Evolutionary conservation across 2,329 filamentous ascomycete genomes (phyloP).

Genomic region (Ophiostoma triangulosporum): DNA sequence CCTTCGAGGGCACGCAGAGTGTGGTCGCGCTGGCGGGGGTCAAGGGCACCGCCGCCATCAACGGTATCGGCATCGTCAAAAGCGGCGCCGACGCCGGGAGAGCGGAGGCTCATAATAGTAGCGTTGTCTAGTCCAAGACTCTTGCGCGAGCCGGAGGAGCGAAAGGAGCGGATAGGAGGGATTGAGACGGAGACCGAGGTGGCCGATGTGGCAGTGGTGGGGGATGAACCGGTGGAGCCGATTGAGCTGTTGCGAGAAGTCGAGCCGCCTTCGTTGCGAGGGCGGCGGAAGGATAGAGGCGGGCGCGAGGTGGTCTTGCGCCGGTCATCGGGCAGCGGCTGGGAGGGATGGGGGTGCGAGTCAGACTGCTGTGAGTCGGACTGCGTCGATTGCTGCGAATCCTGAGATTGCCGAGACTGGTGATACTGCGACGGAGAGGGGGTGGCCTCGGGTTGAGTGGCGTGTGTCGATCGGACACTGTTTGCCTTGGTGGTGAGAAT

Average conservation of each 20-base stretch:
- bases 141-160: conserved; percentile 43
- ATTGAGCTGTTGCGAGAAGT: conserved; percentile 2
- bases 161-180: conserved; percentile 42
- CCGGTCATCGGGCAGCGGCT: conserved; percentile 32
- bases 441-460: neutral
- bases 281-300: conserved; percentile 37
- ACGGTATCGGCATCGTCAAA: conserved; percentile 28
- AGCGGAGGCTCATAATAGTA: conserved; percentile 29
- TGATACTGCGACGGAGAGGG: neutral
- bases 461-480: neutral
- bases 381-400: neutral
- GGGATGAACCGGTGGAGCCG: neutral
- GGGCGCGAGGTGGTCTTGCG: conserved; percentile 30
- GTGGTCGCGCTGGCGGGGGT: conserved; percentile 33
- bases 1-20: conserved; percentile 40
- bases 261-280: conserved; percentile 17
- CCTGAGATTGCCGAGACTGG: neutral
- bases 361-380: neutral
- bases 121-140: conserved; percentile 33
- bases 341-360: neutral
- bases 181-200: conserved; percentile 22
- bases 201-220: conserved; percentile 12
- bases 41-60: conserved; percentile 15
- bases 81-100: conserved; percentile 20
- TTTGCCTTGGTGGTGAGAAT: conserved; percentile 22